Evolutionary conservation across 805 yeast species (phyloP), one percentile per base, ranked within the genome.

Genomic region (Cephaloascus fragrans): DNA sequence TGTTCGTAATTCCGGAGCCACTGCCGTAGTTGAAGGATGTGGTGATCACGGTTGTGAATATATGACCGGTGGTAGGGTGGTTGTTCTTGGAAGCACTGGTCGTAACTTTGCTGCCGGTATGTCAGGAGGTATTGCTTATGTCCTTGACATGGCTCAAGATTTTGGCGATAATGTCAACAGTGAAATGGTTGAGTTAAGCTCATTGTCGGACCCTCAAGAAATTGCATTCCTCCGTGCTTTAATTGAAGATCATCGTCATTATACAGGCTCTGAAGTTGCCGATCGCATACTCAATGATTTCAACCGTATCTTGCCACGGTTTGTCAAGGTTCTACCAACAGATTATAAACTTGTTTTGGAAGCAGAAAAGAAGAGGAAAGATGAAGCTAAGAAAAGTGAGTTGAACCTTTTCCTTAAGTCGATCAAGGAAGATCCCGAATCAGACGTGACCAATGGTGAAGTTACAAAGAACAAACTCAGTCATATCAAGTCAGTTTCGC

Each of bases 31-130:
- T 48, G 98, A 90, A 64, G 96, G 96, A 56, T 81, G 85, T 47
- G 98, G 98, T 69, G 96, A 90, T 61, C 97, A 90, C 61, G 98
- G 98, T 38, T 90, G 97, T 68, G 98, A 90, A 67, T 90, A 90
- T 67, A 90, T 90, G 98, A 89, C 97, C 50, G 97, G 98, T 61
- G 98, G 98, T 59, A 79, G 97, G 53, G 96, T 93, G 45, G 87
- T 90, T 56, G 88, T 90, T 36, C 74, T 90, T 49, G 96, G 97
- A 36, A 66, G 79, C 43, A 85, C 96, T 52, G 97, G 96, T 42
- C 78, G 97, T 46, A 82, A 88, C 70, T 84, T 84, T 59, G 96
- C 85, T 44, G 96, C 98, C 41, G 98, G 98, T 71, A 93, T 93
- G 83, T 89, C 97, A 51, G 98, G 98, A 65, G 98, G 98, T 77